Evolutionary conservation across 2,329 filamentous ascomycete species (phyloP), one percentile per base, ranked within the genome.

Genomic region (Lecanosticta acicola): DNA sequence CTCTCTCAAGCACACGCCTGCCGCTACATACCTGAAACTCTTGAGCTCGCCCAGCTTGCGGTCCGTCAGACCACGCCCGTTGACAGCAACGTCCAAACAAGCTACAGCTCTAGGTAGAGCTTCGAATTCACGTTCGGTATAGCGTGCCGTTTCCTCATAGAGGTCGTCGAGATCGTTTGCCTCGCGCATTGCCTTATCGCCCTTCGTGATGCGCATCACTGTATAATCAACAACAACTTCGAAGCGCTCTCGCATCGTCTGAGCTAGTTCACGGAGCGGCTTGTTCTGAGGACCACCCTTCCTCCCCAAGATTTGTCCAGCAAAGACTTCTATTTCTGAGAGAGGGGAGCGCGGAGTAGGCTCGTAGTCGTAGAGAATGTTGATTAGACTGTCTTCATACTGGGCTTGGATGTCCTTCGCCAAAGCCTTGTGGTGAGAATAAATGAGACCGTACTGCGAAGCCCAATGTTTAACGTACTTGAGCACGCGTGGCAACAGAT

Each of bases 221-320:
- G 69, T 66, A 39, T 68, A 70, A 0, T 58, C 54, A 1, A 70
- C 63, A 35, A 76, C 66, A 2, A 62, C 59, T 26, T 69, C 61
- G 51, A 70, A 70, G 4, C 66, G 66, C 40, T 68, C 65, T 21
- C 65, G 62, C 53, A 71, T 66, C 20, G 61, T 59, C 17, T 59
- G 63, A 37, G 58, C 63, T 1, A 62, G 58, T 4, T 66, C 66
- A 4, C 65, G 60, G 3, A 67, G 57, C n/a, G 54, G 45, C 26
- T 60, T 62, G 41, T 55, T 59, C 45, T 60, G 55, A 7, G 54
- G 48, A 14, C 62, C 61, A 9, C 52, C 70, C 8, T 68, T 68
- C 48, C 71, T 73, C 41, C 75, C 76, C 17, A 81, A 68, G 50
- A 81, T 78, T 41, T 70, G 75, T 20, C 79, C 79, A 21, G 74